These are phyloP conservation scores for Pestalotiopsis sp. DNA, from an alignment of 2,329 filamentous ascomycete species.

Conservation along the genomic window DNA sequence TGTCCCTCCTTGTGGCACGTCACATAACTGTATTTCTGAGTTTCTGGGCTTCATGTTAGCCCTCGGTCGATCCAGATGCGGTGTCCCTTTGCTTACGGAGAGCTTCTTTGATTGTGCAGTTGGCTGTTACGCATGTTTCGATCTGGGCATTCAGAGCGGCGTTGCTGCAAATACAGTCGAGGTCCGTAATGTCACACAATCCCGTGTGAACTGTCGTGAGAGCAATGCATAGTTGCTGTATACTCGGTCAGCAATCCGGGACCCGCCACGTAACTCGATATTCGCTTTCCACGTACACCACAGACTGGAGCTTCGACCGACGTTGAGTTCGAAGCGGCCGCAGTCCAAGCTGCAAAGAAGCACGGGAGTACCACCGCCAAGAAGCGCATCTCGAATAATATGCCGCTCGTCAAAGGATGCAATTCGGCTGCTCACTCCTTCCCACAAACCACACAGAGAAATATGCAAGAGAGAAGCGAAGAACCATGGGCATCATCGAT, in stretches of 20 bases:
- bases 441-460: not conserved
- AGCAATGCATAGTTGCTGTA: constrained; percentile 3
- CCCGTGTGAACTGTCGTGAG: not conserved
- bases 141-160: constrained; percentile 23
- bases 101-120: constrained; percentile 29
- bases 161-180: constrained; percentile 28
- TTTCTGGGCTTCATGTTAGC: constrained; percentile 22
- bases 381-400: constrained; percentile 9
- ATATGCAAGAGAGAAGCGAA: not conserved
- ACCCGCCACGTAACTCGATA: not conserved
- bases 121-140: constrained; percentile 26
- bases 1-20: constrained; percentile 27
- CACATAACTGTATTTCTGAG: constrained; percentile 23
- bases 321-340: not conserved
- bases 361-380: not conserved
- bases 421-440: not conserved
- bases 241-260: not conserved
- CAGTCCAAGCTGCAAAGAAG: not conserved
- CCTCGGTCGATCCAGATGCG: too few relatives aligned
- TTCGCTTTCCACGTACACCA: constrained; percentile 7
- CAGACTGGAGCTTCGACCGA: not conserved
- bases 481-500: not conserved
- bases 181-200: constrained; percentile 17
- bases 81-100: constrained; percentile 20
- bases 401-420: not conserved